These are phyloP conservation scores for Rhododendron williamsianum DNA, from an alignment of 148 eudicot species.

Conservation along the genomic window DNA sequence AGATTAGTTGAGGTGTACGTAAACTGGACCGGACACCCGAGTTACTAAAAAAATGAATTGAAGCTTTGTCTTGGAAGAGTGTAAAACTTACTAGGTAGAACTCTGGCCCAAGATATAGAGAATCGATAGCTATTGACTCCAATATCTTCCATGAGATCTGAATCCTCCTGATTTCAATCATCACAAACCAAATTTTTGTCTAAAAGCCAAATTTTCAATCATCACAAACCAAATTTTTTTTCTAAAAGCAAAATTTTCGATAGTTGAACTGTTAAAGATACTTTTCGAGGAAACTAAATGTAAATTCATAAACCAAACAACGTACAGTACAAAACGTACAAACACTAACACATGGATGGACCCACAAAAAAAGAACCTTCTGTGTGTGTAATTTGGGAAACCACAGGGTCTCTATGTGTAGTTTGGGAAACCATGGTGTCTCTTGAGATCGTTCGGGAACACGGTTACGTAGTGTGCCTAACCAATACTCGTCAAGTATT, in stretches of 20 bases:
- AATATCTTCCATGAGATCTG: constrained; percentile 48
- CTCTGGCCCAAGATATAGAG: constrained; percentile 71
- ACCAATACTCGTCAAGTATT: not conserved
- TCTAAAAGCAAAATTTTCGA: not conserved
- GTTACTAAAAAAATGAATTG: not conserved
- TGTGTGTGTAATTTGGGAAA: no score
- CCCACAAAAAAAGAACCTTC: no score
- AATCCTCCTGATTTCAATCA: constrained; percentile 44
- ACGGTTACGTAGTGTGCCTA: not conserved
- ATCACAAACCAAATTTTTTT: not conserved
- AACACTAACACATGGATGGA: no score
- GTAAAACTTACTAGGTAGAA: constrained; percentile 55
- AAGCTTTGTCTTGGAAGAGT: not conserved
- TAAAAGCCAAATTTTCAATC: not conserved
- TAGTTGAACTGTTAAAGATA: not conserved
- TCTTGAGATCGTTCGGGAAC: not conserved
- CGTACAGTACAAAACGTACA: no score
- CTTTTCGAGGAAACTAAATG: not conserved
- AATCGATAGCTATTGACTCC: constrained; percentile 62
- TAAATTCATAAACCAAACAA: no score
- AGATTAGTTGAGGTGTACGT: no score
- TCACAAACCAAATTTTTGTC: not conserved
- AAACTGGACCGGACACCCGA: no score
- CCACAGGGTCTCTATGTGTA: not conserved
- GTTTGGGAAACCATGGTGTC: not conserved